Evolutionary conservation across 306 rosid genomes (phyloP), one percentile per base, ranked within the genome.

Genomic region (Pterocarpus macrocarpus): DNA sequence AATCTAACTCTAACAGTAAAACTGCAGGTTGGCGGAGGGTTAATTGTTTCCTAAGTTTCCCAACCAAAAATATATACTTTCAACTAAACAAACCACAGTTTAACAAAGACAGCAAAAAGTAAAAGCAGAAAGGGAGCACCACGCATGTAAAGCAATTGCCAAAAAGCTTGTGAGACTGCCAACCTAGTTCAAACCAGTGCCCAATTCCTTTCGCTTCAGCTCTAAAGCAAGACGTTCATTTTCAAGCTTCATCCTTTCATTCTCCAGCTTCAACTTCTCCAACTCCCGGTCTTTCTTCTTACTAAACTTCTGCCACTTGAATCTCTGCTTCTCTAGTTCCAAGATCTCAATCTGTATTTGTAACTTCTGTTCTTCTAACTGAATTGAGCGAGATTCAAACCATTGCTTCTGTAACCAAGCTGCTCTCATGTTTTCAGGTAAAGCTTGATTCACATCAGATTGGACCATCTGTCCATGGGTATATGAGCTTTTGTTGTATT

Each of bases 171-270:
- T 62, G 57, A 76, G 66, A 28, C 41, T 43, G 52, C 77, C 56
- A 68, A 76, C 75, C 84, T 86, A 91, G 80, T 85, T 87, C 70
- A 90, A 86, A 78, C 87, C 75, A 11, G 85, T 44, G n/a, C 83
- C 81, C 76, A 87, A 78, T 86, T 92, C 92, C 86, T 88, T 91
- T 52, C 69, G 88, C 88, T 89, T 94, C 55, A 94, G 76, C 75
- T 94, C 95, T 58, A 94, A 83, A 39, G 86, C 85, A 76, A 90
- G 58, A 1, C 90, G 91, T 73, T 94, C 95, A 57, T 94, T 94
- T 78, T 94, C 97, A 41, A 91, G 89, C 89, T 86, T 92, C 97
- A 94, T 92, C 81, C 89, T 91, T 78, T 90, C 97, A 44, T 94
- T 94, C 77, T 85, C 93, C 92, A 91, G 72, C 88, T 90, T 91